Conservation (phyloP, 345 rosid species). For the Corchorus olitorius region DNA sequence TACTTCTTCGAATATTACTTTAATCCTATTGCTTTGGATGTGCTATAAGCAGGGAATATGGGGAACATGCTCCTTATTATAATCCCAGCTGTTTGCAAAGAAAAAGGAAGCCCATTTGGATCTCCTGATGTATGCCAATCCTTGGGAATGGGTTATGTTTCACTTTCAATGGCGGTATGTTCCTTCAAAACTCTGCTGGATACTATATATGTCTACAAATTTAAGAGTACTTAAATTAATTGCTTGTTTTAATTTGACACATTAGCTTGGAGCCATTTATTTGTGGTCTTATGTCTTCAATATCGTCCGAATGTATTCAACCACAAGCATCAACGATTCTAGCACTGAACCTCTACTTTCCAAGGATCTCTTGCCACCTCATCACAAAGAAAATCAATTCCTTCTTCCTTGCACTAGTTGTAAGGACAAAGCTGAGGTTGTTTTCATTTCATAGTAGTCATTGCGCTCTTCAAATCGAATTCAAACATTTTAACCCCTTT, state of each 20-base stretch:
- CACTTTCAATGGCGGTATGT: slow-evolving; percentile 57
- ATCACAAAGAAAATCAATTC: neutral
- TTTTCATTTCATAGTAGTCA: neutral
- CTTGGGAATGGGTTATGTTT: slow-evolving; percentile 46
- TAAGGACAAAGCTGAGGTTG: neutral
- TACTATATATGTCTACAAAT: neutral
- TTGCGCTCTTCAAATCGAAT: neutral
- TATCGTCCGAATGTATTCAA: slow-evolving; percentile 28
- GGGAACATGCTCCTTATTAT: slow-evolving; percentile 53
- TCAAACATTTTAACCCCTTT: neutral
- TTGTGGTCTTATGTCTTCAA: slow-evolving; percentile 43
- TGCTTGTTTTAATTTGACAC: neutral
- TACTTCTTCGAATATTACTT: neutral
- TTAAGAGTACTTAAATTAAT: neutral
- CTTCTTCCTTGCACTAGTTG: neutral
- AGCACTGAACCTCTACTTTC: slow-evolving; percentile 26
- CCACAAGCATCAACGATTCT: neutral
- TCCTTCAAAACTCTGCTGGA: neutral
- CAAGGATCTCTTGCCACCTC: neutral
- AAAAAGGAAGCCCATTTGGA: slow-evolving; percentile 50
- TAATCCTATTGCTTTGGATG: neutral
- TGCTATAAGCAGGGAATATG: slow-evolving; percentile 42
- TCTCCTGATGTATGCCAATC: slow-evolving; percentile 31
- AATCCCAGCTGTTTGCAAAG: slow-evolving; percentile 55
- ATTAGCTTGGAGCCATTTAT: slow-evolving; percentile 40